A percentile compares a stretch with the other conserved stretches of the same genome.
phyloP scores from a whole-genome alignment of 108 stramenopile genomes.

The Skeletonema menzelii region DNA sequence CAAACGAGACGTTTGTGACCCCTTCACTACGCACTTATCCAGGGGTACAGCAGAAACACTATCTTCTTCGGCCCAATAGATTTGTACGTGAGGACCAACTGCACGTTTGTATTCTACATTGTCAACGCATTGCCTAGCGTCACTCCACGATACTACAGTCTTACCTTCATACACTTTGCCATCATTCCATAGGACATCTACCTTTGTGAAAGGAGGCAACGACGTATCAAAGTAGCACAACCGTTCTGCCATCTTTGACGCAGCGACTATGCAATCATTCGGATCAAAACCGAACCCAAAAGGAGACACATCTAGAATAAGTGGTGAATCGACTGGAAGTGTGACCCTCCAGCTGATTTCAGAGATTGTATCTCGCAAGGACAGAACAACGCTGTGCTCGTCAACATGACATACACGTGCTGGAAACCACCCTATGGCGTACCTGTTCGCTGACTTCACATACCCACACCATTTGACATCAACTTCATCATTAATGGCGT shows the following conservation, averaged over 20 bases:
- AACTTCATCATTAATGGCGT: conserved; percentile 35
- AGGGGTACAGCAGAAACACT: conserved; percentile 32
- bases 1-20: not conserved
- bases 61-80: conserved; percentile 41
- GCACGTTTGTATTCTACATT: not conserved
- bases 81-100: conserved; percentile 21
- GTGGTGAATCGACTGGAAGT: not conserved
- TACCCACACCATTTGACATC: conserved; percentile 31
- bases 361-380: conserved; percentile 18
- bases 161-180: conserved; percentile 27
- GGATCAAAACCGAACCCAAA: conserved; percentile 38
- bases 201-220: conserved; percentile 20
- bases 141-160: conserved; percentile 20
- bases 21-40: conserved; percentile 5
- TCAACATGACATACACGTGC: conserved; percentile 10
- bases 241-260: conserved; percentile 27
- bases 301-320: conserved; percentile 23
- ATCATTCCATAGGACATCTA: conserved; percentile 36
- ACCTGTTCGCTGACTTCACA: not conserved
- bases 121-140: conserved; percentile 5
- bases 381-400: conserved; percentile 17
- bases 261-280: conserved; percentile 11
- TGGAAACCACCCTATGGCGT: conserved; percentile 35
- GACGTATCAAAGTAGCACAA: conserved; percentile 32
- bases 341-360: conserved; percentile 25